A percentile compares a stretch with the other conserved stretches of the same genome.
Conservation (phyloP, 768 basidiomycete genomes). For the Suillus subaureus region DNA sequence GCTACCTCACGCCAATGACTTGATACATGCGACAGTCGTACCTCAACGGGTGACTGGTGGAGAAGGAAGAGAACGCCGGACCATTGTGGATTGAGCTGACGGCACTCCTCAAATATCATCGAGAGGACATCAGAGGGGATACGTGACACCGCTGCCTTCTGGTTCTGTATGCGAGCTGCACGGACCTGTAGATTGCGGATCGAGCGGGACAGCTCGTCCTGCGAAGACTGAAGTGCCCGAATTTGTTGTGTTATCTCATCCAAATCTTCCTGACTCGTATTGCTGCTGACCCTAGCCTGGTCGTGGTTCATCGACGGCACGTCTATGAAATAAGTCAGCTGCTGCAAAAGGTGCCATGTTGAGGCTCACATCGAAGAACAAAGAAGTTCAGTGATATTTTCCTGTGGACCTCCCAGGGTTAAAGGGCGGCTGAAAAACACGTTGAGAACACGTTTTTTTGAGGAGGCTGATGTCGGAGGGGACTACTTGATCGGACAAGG, state of each 20-base stretch:
- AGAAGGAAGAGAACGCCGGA: slow-evolving; percentile 34
- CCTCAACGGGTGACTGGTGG: slow-evolving; percentile 34
- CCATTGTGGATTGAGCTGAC: slow-evolving; percentile 35
- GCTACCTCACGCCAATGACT: slow-evolving; percentile 38
- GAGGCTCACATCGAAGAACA: slow-evolving; percentile 25
- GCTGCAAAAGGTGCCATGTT: slow-evolving; percentile 1
- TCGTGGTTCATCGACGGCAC: slow-evolving; percentile 25
- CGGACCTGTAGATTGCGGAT: slow-evolving; percentile 31
- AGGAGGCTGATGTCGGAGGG: slow-evolving; percentile 19
- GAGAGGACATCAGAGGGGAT: slow-evolving; percentile 33
- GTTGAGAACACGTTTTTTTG: slow-evolving; percentile 33
- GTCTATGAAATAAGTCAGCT: slow-evolving; percentile 12
- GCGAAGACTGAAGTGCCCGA: slow-evolving; percentile 28
- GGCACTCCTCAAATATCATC: slow-evolving; percentile 34
- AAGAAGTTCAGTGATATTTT: slow-evolving; percentile 22
- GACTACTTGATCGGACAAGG: slow-evolving; percentile 23
- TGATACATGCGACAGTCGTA: slow-evolving; percentile 37
- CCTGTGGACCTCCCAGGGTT: slow-evolving; percentile 24
- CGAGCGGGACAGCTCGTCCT: slow-evolving; percentile 27
- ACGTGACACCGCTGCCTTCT: slow-evolving; percentile 29
- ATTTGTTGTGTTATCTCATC: slow-evolving; percentile 29
- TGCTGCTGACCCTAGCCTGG: slow-evolving; percentile 21
- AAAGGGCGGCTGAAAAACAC: slow-evolving; percentile 30
- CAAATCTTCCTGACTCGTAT: slow-evolving; percentile 25
- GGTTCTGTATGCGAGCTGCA: slow-evolving; percentile 34